phyloP scores from a whole-genome alignment of 345 rosid genomes.

The Balakata baccata region DNA sequence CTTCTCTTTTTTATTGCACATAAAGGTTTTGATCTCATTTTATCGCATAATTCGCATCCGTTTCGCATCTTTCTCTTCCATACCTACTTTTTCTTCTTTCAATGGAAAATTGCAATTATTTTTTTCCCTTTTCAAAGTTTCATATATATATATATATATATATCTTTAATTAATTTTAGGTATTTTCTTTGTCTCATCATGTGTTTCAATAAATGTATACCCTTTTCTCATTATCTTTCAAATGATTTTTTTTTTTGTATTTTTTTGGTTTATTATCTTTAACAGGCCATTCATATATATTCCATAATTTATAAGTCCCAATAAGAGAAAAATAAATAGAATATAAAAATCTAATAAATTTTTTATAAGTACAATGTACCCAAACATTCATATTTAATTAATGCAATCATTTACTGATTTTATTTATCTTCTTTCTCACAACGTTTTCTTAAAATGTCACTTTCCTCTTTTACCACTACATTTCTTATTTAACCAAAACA shows the following conservation, averaged over 20 bases:
- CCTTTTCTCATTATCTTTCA: background rate
- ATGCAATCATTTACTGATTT: too few relatives aligned
- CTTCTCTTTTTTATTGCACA: too few relatives aligned
- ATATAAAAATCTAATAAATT: too few relatives aligned
- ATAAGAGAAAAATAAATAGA: too few relatives aligned
- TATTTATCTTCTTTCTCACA: too few relatives aligned
- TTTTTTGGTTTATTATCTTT: background rate
- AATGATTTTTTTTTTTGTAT: background rate
- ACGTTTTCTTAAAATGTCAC: too few relatives aligned
- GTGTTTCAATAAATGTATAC: background rate
- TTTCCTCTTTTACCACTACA: too few relatives aligned
- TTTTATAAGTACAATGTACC: too few relatives aligned
- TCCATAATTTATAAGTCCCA: too few relatives aligned
- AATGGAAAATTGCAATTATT: background rate
- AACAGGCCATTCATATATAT: background rate
- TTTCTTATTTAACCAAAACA: too few relatives aligned
- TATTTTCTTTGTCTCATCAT: background rate
- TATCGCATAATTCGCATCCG: background rate
- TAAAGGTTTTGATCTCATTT: background rate
- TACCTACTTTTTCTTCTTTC: background rate
- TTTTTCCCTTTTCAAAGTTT: background rate
- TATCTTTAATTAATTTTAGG: background rate
- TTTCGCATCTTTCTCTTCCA: background rate
- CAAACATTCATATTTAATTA: too few relatives aligned
- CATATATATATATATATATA: too few relatives aligned